A percentile compares a stretch with the other conserved stretches of the same genome.
Evolutionary conservation across 495 filamentous ascomycete genomes (phyloP).

Genomic region (Podospora fimiseda): DNA sequence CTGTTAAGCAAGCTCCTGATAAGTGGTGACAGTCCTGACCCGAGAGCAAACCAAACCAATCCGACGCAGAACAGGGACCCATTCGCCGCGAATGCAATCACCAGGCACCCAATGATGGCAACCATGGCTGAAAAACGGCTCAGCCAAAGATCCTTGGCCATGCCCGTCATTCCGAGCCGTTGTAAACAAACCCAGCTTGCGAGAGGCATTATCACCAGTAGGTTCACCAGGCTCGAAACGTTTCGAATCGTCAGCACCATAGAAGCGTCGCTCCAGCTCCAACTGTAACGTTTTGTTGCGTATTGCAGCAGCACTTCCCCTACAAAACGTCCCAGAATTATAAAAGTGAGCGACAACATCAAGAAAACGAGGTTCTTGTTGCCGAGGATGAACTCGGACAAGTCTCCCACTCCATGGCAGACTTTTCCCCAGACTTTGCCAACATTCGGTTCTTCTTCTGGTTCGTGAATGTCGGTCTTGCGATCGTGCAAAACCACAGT

Average conservation of each 20-base stretch:
- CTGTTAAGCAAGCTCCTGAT: conserved; percentile 25
- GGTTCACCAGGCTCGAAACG: conserved; percentile 18
- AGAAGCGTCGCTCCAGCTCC: conserved; percentile 25
- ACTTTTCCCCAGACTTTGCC: conserved; percentile 11
- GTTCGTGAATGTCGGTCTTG: conserved; percentile 8
- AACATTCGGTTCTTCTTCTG: neutral
- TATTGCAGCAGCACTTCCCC: conserved; percentile 30
- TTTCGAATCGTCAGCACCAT: conserved; percentile 22
- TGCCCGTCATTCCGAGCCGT: conserved; percentile 15
- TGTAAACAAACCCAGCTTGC: conserved; percentile 18
- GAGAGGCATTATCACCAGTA: conserved; percentile 21
- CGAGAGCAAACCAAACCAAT: conserved; percentile 21
- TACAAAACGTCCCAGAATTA: conserved; percentile 21
- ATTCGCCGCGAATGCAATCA: conserved; percentile 17
- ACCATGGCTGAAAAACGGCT: conserved; percentile 17
- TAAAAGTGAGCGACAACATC: conserved; percentile 21
- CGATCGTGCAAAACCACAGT: conserved; percentile 22
- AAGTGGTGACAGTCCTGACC: conserved; percentile 13
- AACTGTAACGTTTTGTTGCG: conserved; percentile 26
- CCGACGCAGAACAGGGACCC: conserved; percentile 16
- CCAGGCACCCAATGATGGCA: conserved; percentile 12
- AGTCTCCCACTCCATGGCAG: conserved; percentile 9
- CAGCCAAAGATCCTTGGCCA: conserved; percentile 24
- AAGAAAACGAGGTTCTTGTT: conserved; percentile 19
- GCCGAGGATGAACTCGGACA: conserved; percentile 19